Percentiles rank a stretch among this genome's conserved stretches.
phyloP scores from a whole-genome alignment of 805 yeast genomes.

The Barnettozyma sp. region DNA sequence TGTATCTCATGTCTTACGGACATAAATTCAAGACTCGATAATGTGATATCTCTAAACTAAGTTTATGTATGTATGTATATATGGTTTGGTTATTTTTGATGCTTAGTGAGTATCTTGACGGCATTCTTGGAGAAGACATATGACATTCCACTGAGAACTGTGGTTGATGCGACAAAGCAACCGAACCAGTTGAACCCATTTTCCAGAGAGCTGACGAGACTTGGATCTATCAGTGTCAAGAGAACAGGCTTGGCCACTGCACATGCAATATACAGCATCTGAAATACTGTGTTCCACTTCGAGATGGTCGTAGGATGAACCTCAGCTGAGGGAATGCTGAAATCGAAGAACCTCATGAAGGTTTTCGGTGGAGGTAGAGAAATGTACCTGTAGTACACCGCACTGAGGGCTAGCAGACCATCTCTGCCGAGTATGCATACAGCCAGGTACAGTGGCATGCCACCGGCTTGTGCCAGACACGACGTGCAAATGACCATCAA shows the following conservation, averaged over 20 bases:
- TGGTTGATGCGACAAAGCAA: constrained; percentile 58
- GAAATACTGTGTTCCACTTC: constrained; percentile 84
- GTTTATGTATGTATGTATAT: not conserved
- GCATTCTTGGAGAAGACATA: constrained; percentile 69
- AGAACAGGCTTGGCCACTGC: constrained; percentile 51
- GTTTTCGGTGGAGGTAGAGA: constrained; percentile 77
- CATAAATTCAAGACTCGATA: too few relatives aligned
- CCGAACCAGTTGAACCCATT: constrained; percentile 34
- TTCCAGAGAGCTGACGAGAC: constrained; percentile 21
- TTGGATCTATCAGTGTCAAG: constrained; percentile 28
- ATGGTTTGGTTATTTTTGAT: not conserved
- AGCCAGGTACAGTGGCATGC: constrained; percentile 68
- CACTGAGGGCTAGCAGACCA: constrained; percentile 60
- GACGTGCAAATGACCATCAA: constrained; percentile 82
- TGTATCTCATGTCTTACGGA: too few relatives aligned
- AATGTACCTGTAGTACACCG: constrained; percentile 61
- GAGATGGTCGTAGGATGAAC: constrained; percentile 85
- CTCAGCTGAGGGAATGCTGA: constrained; percentile 73
- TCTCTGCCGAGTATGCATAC: constrained; percentile 79
- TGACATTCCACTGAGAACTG: constrained; percentile 70
- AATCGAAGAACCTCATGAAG: constrained; percentile 64
- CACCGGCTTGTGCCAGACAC: constrained; percentile 58
- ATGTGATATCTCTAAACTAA: not conserved
- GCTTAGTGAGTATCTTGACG: constrained; percentile 41
- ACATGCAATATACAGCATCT: constrained; percentile 78